Base-by-base conservation (phyloP, 2,329 filamentous ascomycete species). In the Fonsecaea multimorphosa region DNA sequence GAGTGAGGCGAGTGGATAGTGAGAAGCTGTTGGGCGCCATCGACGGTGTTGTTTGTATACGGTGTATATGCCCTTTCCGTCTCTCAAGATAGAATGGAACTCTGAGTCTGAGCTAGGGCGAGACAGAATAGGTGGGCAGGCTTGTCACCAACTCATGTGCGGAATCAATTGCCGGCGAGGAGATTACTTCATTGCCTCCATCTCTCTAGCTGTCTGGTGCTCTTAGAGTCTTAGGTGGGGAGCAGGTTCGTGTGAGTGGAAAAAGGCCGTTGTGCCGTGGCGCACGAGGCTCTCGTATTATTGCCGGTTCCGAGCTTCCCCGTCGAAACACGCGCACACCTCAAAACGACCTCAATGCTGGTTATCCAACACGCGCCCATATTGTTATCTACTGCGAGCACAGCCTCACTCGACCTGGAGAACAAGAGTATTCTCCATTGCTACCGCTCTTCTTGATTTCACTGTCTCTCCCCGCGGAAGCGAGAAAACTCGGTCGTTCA, bases 1-100 rank as follows among this genome's bases (percentile, higher is more conserved):
- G 84, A 82, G 87, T 36, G n/a, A 72, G 44, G 9, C 70, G 70
- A 22, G 68, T 66, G 22, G 70, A 65, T 38, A 72, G 52, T 12
- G 68, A 71, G 60, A 70, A 69, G 52, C 56, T 67, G 46, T 66
- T 72, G 11, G 71, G 61, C 19, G 69, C 66, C 71, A 71, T 70
- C 3, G 19, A 2, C 60, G 14, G 31, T 53, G 46, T 19, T 31
- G 29, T 14, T 12, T 7, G 29, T 51, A 5, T 8, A 12, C 24
- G n/a, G 14, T n/a, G 29, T 51, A 8, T 14, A 9, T 49, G 16
- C 19, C 19, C 19, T 22, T n/a, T 46, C 19, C 11, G 22, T 46
- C 40, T 46, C 22, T 46, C n/a, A 2, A 46, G n/a, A 46, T 46
- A 8, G 19, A 12, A 46, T 14, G 34, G 9, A 11, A 14, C 34